Conservation (phyloP, 2,329 filamentous ascomycete genomes). For the Fusarium sp. region DNA sequence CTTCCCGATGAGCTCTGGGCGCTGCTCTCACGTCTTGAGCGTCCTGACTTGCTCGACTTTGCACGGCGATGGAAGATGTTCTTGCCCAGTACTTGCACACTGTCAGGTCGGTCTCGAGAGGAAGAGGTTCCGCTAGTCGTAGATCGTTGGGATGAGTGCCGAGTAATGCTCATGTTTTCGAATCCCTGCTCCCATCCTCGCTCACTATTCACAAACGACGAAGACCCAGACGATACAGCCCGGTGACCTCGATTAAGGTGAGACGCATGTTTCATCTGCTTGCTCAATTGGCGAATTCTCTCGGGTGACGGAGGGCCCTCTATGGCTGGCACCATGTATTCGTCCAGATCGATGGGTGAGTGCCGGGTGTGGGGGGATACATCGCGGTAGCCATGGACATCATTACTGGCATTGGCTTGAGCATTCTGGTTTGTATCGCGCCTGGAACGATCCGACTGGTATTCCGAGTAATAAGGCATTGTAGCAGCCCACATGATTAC, state of each 20-base stretch:
- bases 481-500: conserved; percentile 39
- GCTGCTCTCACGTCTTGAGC: conserved; percentile 56
- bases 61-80: conserved; percentile 64
- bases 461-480: conserved; percentile 40
- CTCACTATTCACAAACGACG: conserved; percentile 57
- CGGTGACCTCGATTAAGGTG: conserved; percentile 48
- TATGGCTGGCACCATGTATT: conserved; percentile 64
- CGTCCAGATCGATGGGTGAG: conserved; percentile 44
- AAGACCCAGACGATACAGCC: conserved; percentile 62
- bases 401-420: conserved; percentile 5
- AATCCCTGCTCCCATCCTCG: conserved; percentile 59
- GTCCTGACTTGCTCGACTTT: conserved; percentile 53
- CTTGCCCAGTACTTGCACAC: conserved; percentile 66
- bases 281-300: conserved; percentile 64
- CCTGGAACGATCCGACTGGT: conserved; percentile 34
- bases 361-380: conserved; percentile 22
- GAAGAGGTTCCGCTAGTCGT: conserved; percentile 61
- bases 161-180: conserved; percentile 59
- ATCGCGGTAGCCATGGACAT: conserved; percentile 24
- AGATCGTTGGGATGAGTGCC: conserved; percentile 65
- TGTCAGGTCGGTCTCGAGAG: conserved; percentile 64
- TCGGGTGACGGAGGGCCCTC: conserved; percentile 69
- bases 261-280: conserved; percentile 65
- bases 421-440: conserved; percentile 29
- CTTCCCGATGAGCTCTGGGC: conserved; percentile 56